phyloP scores from a whole-genome alignment of 2,329 filamentous ascomycete species.

The Sordariomycetes sp. region DNA sequence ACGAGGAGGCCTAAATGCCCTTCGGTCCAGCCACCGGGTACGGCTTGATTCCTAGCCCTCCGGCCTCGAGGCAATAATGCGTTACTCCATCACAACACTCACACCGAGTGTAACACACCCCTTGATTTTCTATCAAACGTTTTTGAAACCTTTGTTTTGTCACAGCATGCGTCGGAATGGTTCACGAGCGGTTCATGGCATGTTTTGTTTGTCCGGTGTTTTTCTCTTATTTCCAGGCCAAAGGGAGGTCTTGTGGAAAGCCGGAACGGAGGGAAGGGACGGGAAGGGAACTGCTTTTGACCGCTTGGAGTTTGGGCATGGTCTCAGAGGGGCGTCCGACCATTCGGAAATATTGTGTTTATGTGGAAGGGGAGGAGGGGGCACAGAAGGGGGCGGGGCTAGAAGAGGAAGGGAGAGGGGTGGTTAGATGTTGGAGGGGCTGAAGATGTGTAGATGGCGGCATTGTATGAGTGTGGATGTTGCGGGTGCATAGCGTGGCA shows the following conservation, averaged over 20 bases:
- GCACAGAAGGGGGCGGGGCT: too few relatives aligned
- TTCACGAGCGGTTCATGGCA: conserved; percentile 3
- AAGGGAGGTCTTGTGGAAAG: not conserved
- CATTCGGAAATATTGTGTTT: not conserved
- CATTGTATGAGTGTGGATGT: too few relatives aligned
- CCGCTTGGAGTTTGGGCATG: not conserved
- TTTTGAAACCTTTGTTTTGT: conserved; percentile 1
- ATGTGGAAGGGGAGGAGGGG: not conserved
- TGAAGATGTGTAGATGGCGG: too few relatives aligned
- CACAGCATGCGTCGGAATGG: conserved; percentile 4
- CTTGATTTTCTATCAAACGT: not conserved
- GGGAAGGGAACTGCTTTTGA: not conserved
- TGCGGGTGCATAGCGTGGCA: not conserved
- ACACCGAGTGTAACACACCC: not conserved
- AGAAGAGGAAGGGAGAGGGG: not conserved
- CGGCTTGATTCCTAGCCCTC: not conserved
- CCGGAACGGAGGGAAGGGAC: not conserved
- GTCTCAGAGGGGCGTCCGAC: not conserved
- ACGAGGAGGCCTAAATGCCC: conserved; percentile 1
- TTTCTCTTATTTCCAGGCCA: not conserved
- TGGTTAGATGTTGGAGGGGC: not conserved
- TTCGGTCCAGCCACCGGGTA: not conserved
- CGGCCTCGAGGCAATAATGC: not conserved
- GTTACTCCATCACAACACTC: not conserved
- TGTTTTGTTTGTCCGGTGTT: not conserved